Evolutionary conservation across 306 rosid genomes (phyloP), one percentile per base, ranked within the genome.

Genomic region (Bauhinia variegata): DNA sequence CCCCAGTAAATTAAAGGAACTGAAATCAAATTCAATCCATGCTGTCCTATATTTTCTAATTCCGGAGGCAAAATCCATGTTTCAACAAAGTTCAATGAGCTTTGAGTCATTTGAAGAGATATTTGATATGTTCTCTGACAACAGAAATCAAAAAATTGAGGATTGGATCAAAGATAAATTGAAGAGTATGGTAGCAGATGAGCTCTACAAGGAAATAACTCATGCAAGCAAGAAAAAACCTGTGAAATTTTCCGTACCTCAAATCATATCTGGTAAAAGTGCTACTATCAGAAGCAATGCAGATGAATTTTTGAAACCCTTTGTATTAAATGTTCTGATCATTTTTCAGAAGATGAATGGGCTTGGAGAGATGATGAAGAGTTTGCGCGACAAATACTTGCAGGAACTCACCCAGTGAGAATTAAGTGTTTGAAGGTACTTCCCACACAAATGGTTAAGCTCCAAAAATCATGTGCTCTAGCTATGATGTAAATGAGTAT

Each of bases 301-400:
- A 61, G 51, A 52, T 8, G 51, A 51, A 8, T 34, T 16, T 5
- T 14, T 52, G 32, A 42, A 42, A 49, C 37, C 19, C 44, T 60
- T 53, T 70, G 41, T 54, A 51, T n/a, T 61, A 12, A 46, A 60
- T 41, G 15, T 11, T 52, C 4, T 17, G 66, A 60, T 39, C 12
- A 1, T 12, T 16, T 52, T 11, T 15, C 67, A 90, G 96, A 80
- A 75, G 65, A 83, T 52, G 81, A 74, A 67, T 59, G 72, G 69
- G 84, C 81, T 56, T 90, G 91, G 96, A 74, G 58, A 74, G 85
- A 81, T 65, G 96, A 90, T 31, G 77, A 74, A 18, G 95, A 90
- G 71, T 90, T 90, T 60, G 95, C 75, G n/a, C 54, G 96, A 75
- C 89, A 90, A 76, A 84, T 85, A 87, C 83, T 90, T 54, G 95